Evolutionary conservation across 257 asterid genomes (phyloP), one percentile per base, ranked within the genome.

Genomic region (Thymus mandschuricus): DNA sequence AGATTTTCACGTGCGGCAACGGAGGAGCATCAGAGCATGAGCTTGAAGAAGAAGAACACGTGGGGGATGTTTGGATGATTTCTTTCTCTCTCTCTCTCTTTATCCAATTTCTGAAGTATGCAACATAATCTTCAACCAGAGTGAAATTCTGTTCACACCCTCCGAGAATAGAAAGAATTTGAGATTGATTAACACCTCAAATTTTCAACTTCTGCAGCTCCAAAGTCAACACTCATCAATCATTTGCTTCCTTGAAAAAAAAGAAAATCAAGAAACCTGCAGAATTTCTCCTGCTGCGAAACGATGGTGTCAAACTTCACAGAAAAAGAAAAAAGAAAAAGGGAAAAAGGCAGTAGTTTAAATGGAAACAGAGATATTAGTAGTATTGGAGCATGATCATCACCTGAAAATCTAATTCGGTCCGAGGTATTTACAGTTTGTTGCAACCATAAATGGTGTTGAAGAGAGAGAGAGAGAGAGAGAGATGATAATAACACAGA

Each of bases 171-270:
- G 41, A 38, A 38, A 7, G 3, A 52, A 52, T 21, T 21, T 21
- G 7, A 10, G 58, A 33, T 10, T 77, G 69, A 66, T 58, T 4
- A 58, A 60, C 29, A 49, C 21, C 64, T 68, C 48, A 8, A 15
- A 7, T 45, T 58, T 69, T 64, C 73, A 63, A 64, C 75, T 63
- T 69, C 59, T 46, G 35, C 54, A 27, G 66, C 56, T 59, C 56
- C 41, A 31, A 33, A 40, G 78, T 76, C 82, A 62, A 74, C 70
- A 60, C 64, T 74, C 51, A 58, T 35, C 79, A 74, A 82, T 79
- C 80, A 82, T 73, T 72, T 44, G 46, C 49, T 29, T 55, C 35
- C 28, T 13, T 29, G 48, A 56, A 69, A 75, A 64, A 64, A 21
- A 21, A 21, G 21, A 21, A 21, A 8, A 3, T n/a, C 11, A 72